Percentiles rank a stretch among this genome's conserved stretches.
Conservation (phyloP, 2,329 filamentous ascomycete genomes). For the Onygena corvina region DNA sequence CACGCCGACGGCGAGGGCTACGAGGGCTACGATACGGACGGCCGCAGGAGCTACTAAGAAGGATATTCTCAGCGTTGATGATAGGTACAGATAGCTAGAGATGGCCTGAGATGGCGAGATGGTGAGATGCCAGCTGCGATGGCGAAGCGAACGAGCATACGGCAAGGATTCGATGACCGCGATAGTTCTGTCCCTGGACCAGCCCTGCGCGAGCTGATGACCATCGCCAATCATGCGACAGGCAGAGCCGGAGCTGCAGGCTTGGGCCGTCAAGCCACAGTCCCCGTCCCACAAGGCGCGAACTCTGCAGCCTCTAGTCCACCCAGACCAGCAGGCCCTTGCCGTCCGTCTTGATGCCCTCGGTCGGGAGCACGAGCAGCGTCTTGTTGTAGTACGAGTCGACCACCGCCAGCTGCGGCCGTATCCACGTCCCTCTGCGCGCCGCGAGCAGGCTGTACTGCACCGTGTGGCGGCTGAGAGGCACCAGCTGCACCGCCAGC, state of each 20-base stretch:
- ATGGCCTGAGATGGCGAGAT: too few species aligned
- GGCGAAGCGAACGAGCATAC: too few species aligned
- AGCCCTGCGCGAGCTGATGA: neutral
- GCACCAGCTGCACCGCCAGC: slow-evolving; percentile 66
- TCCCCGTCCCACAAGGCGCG: neutral
- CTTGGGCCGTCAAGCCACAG: slow-evolving; percentile 1
- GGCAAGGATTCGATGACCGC: too few species aligned
- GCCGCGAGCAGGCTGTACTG: slow-evolving; percentile 63
- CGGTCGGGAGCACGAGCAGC: slow-evolving; percentile 65
- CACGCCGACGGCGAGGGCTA: too few species aligned
- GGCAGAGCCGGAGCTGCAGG: neutral
- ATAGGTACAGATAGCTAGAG: too few species aligned
- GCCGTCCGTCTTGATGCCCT: slow-evolving; percentile 49
- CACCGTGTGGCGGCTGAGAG: slow-evolving; percentile 62
- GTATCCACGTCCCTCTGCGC: slow-evolving; percentile 52
- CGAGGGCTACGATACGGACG: too few species aligned
- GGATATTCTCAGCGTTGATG: too few species aligned
- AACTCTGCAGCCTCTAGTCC: too few species aligned
- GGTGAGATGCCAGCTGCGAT: too few species aligned
- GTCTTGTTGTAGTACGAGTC: slow-evolving; percentile 93
- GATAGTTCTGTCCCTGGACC: neutral
- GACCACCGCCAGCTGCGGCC: slow-evolving; percentile 61
- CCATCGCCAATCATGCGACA: neutral
- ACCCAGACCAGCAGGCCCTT: slow-evolving; percentile 39
- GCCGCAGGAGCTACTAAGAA: too few species aligned